These are phyloP conservation scores for Hypholoma sublateritium DNA, from an alignment of 768 basidiomycete species.

Conservation along the genomic window DNA sequence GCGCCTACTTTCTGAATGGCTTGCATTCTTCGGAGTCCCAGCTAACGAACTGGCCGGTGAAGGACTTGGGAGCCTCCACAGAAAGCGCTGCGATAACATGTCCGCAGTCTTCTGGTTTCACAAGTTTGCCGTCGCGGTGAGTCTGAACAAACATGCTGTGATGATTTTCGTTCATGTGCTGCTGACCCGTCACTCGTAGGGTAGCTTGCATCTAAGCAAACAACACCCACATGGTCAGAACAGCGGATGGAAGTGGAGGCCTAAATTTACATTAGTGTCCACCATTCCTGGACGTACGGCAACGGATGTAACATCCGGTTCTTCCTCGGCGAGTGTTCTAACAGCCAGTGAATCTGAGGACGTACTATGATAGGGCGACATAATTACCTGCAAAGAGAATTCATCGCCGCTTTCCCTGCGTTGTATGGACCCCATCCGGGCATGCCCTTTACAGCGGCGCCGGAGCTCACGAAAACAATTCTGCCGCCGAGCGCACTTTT, in stretches of 20 bases:
- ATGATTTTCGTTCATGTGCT: constrained; percentile 54
- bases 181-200: constrained; percentile 50
- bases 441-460: constrained; percentile 68
- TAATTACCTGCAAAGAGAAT: constrained; percentile 71
- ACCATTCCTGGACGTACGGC: constrained; percentile 89
- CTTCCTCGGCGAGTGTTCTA: constrained; percentile 85
- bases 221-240: constrained; percentile 2
- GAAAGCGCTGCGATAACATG: constrained; percentile 78
- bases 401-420: constrained; percentile 87
- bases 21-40: constrained; percentile 77
- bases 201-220: constrained; percentile 69
- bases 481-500: constrained; percentile 56
- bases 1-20: constrained; percentile 41
- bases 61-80: constrained; percentile 55
- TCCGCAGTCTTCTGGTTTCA: constrained; percentile 73
- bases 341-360: neutral
- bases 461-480: constrained; percentile 84
- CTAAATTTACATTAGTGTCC: constrained; percentile 67
- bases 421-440: constrained; percentile 82
- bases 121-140: constrained; percentile 65
- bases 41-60: constrained; percentile 77
- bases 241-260: neutral
- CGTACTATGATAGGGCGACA: neutral
- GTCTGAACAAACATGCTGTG: constrained; percentile 58
- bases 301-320: constrained; percentile 69